Evolutionary conservation across 116 monocot genomes (phyloP), one percentile per base, ranked within the genome.

Genomic region (Trichopus zeylanicus): DNA sequence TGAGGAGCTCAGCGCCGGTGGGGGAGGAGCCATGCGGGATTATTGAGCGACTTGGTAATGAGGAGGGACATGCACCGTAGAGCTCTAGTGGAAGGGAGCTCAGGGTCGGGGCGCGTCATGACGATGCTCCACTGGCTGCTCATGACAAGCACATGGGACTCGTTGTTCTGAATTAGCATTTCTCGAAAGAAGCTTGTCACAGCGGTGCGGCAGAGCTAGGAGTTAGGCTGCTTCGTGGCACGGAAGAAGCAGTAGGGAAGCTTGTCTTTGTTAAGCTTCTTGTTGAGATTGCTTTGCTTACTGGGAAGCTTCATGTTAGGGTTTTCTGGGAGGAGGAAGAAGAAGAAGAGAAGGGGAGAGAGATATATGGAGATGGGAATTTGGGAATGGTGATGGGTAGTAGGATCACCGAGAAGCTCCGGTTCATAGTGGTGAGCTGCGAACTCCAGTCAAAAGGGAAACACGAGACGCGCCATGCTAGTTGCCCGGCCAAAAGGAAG

Each of bases 41-140:
- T 53, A 27, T 39, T 39, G 48, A 87, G 48, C 51, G 59, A 56
- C 24, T 38, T 63, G 37, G 39, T 7, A 60, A 87, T 66, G 73
- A 87, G 82, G 28, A 57, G 72, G 1, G 78, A 51, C 72, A 67
- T 72, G 67, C 87, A 87, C 16, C 64, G 56, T 49, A 87, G 62
- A 26, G 59, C 63, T 22, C 78, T 78, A 13, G 64, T n/a, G 11
- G 69, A 64, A 11, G 82, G 73, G 20, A 87, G 67, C 33, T 72
- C 69, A 0, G 62, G 9, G 60, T 82, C 67, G 21, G 82, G 75
- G 21, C 42, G 57, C 21, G 60, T 22, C n/a, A n/a, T n/a, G n/a
- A n/a, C n/a, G n/a, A n/a, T n/a, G n/a, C n/a, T n/a, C n/a, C n/a
- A n/a, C n/a, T 82, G 79, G 78, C 55, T 82, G 78, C 23, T 70